Base-by-base conservation (phyloP, 805 yeast genomes). In the fission yeast (Schizosaccharomyces pombe) region DNA sequence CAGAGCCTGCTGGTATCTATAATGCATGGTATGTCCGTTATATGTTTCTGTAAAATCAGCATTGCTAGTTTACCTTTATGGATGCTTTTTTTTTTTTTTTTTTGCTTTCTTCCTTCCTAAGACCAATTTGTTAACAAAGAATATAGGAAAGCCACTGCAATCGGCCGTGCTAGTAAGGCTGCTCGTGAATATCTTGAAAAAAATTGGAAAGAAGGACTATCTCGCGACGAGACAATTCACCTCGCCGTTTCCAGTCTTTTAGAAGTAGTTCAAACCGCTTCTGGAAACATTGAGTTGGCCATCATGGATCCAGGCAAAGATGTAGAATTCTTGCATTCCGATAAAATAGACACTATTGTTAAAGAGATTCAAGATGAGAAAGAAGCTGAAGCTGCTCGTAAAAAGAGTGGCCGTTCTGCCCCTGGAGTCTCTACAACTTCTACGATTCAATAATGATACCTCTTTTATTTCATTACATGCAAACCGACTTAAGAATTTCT, bases 221-320 rank as follows among this genome's bases (percentile, higher is more conserved):
- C 76, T 55, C 71, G 74, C 54, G 85, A 79, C 58, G 81, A 77
- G 39, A 81, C 95, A 24, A 72, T 87, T 55, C 78, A 78, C 61
- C 77, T 91, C 62, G 78, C 96, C 2, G 78, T 91, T 53, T 84
- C 83, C 70, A 79, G 94, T 16, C 72, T 91, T 61, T 73, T 91
- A 61, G 98, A 91, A 67, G 96, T 91, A 53, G 98, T 91, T 26
- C 97, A 91, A 70, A 87, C 96, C 2, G 98, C 98, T 47, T 93
- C 96, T 49, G 84, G 85, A 66, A 91, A 91, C 67, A 87, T 91
- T 64, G 98, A 91, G 69, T 79, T 91, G 53, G 82, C 93, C 3
- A 80, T 91, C 39, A 78, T 89, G 76, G 77, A 76, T 2, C 52
- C 29, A 32, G 33, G 39, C 26, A 28, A 53, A 30, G 39, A 39